Evolutionary conservation across 176 grass and related monocot genomes (phyloP), one percentile per base, ranked within the genome.

Genomic region (Bolboschoenus planiculmis): DNA sequence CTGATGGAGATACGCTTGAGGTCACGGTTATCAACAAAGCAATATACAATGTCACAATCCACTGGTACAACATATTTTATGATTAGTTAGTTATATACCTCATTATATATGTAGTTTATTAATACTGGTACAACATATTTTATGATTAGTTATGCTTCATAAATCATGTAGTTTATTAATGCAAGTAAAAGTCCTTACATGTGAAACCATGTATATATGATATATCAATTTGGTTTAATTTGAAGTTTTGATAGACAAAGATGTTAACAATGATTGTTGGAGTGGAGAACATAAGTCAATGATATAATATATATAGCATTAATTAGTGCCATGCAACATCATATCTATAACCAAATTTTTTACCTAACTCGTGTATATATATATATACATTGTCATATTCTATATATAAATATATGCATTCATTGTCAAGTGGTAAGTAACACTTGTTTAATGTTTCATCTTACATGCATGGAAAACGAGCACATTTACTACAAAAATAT

Each of bases 1-100:
- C 5, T 33, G 88, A 98, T 72, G 95, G 95, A 16, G 95, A 95
- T 89, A 80, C 84, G 0, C 74, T 98, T 2, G 56, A 54, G 13
- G 78, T 95, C 66, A 87, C 39, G 18, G 90, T 95, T 9, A 63
- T 39, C 6, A 98, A 98, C 87, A 72, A 79, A 2, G 95, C 83
- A 10, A 87, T 27, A 18, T 90, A 98, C 87, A 98, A 93, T 85
- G 43, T 90, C 78, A 92, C 90, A 20, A 26, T 86, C 51, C 89
- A 92, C 87, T 93, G 95, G 88, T 90, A 84, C 10, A 24, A 74
- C 40, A 57, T 79, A 56, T 57, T n/a, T 57, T 79, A 56, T 56
- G 4, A 78, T n/a, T 44, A 74, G 40, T 7, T 78, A 55, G 10
- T 61, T 18, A 77, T 77, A 77, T 77, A 9, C 13, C 30, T 39